Conservation (phyloP, 2,329 filamentous ascomycete species). For the Pseudogymnoascus sp. region DNA sequence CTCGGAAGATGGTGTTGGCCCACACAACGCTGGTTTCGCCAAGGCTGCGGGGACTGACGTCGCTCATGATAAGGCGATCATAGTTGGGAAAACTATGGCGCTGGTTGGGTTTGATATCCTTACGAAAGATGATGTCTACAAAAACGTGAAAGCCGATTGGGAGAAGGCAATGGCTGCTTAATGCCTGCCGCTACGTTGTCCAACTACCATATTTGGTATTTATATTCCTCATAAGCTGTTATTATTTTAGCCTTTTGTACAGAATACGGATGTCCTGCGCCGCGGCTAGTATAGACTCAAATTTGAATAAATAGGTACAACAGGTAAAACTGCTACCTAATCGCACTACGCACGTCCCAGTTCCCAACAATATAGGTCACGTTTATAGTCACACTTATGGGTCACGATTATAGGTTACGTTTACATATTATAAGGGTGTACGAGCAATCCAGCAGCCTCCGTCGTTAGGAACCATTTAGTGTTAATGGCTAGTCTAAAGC, state of each 20-base stretch:
- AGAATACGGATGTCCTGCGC: background rate
- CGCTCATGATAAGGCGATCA: constrained; percentile 41
- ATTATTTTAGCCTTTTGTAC: background rate
- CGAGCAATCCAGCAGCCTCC: background rate
- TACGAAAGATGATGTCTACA: constrained; percentile 36
- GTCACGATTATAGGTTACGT: background rate
- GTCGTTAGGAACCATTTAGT: background rate
- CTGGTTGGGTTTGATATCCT: constrained; percentile 44
- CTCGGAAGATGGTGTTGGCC: constrained; percentile 40
- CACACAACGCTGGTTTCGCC: constrained; percentile 49
- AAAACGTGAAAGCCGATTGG: constrained; percentile 39
- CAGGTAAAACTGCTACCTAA: no score
- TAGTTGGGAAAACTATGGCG: constrained; percentile 44
- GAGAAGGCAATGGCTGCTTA: constrained; percentile 18
- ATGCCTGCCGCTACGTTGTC: background rate
- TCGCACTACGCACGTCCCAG: no score
- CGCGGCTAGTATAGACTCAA: background rate
- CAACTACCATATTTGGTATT: background rate
- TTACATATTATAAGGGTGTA: background rate
- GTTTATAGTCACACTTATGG: no score
- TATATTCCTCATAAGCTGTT: background rate
- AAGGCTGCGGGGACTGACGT: constrained; percentile 43
- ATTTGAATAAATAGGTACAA: no score
- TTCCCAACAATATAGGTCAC: no score
- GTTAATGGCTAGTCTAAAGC: background rate